Evolutionary conservation across 2,329 filamentous ascomycete species (phyloP), one percentile per base, ranked within the genome.

Genomic region (Colletotrichum caudatum): DNA sequence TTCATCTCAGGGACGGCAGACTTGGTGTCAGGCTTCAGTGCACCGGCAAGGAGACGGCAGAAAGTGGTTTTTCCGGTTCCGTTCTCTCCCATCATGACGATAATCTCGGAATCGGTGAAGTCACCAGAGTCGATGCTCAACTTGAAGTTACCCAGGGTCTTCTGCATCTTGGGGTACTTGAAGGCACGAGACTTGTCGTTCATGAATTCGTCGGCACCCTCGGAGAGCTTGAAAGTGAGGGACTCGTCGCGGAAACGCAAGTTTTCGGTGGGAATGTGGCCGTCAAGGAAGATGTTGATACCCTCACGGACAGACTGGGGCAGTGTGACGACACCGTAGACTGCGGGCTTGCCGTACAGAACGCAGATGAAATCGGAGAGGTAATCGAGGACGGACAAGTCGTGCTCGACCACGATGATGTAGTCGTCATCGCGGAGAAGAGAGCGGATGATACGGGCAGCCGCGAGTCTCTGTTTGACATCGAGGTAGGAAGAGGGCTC

Each of bases 61-160:
- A 99, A 99, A 6, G 96, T 99, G 1, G 96, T 99, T 88, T 99
- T 98, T 82, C 97, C 97, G 46, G 97, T 99, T 84, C 96, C 96
- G 84, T 99, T 99, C 86, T 98, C 95, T 76, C 96, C 96, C 96
- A 99, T 98, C 94, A 99, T 97, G 83, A 99, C 96, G 69, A 99
- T 90, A 77, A 99, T 99, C 81, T 99, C 96, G 0, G 96, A 99
- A 82, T 99, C 95, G 26, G 96, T 98, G 81, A 99, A 99, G 73
- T 92, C 87, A 76, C 97, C 96, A 33, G 89, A 69, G 58, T 98
- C 93, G 75, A 99, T 91, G 69, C 84, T 88, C 62, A 99, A 90
- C 78, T 93, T 90, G 89, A 99, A 99, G 81, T 88, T 89, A 72
- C 95, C 96, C 48, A 98, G 87, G 0, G 93, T 96, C 89, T 98